Evolutionary conservation across 768 basidiomycete genomes (phyloP).

Genomic region (Russula olivacea): DNA sequence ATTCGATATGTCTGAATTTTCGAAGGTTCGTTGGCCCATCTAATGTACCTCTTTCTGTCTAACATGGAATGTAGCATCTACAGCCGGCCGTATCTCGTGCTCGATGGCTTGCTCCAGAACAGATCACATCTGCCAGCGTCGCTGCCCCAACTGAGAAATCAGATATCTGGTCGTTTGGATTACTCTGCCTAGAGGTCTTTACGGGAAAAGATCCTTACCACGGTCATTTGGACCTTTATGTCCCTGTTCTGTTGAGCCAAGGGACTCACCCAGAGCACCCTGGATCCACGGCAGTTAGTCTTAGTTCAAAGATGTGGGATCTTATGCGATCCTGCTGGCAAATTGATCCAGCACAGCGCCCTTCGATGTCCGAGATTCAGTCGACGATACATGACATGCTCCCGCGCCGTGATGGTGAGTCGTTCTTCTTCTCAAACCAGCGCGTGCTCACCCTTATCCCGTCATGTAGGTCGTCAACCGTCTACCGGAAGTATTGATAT

Average conservation of each 20-base stretch:
- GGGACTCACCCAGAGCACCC: slow-evolving; percentile 9
- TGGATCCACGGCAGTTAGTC: not conserved
- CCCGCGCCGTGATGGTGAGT: slow-evolving; percentile 2
- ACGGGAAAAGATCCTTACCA: slow-evolving; percentile 15
- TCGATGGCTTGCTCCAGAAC: slow-evolving; percentile 19
- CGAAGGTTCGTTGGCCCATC: not conserved
- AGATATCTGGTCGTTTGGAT: slow-evolving; percentile 20
- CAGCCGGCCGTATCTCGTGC: slow-evolving; percentile 20
- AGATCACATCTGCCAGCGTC: not conserved
- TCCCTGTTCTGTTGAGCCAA: slow-evolving; percentile 3
- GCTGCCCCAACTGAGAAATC: slow-evolving; percentile 1
- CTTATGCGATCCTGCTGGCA: slow-evolving; percentile 18
- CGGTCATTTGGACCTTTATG: not conserved
- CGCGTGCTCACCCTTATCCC: not conserved
- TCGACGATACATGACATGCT: not conserved
- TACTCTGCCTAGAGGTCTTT: slow-evolving; percentile 17
- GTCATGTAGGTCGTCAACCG: not conserved
- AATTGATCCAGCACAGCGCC: not conserved
- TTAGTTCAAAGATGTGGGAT: slow-evolving; percentile 17
- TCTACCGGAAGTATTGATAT: not conserved
- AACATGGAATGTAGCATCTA: slow-evolving; percentile 9
- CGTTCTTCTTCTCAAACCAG: not conserved
- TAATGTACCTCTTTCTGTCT: not conserved
- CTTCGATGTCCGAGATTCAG: slow-evolving; percentile 5
- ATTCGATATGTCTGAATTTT: slow-evolving; percentile 38